Base-by-base conservation (phyloP, 2,329 filamentous ascomycete species). In the Aspergillus aculeatinus region DNA sequence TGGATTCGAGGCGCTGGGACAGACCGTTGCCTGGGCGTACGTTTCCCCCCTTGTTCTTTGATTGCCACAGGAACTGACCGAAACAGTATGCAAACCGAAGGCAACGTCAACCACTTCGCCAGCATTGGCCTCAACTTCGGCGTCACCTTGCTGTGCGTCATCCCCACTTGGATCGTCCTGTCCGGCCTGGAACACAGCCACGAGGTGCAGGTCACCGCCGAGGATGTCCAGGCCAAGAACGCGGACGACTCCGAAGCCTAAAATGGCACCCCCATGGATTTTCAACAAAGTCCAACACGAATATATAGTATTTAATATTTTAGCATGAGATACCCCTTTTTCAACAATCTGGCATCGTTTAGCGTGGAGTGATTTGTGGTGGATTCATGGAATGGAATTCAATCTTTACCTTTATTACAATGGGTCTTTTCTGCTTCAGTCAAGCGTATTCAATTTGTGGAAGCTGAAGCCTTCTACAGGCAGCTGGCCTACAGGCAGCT, bases 41-140 rank as follows among this genome's bases (percentile, higher is more conserved):
- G 55, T 57, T 12, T 12, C 1, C 23, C 21, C 19, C 19, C 29
- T 23, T 5, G 2, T 48, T 2, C 14, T 55, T 16, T 6, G 4
- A 23, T 19, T 9, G 27, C 23, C 5, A 29, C 27, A 29, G 27
- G 3, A 29, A 11, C 31, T 57, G 21, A 29, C 33, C n/a, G 0
- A 7, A 14, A 9, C 19, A 57, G 55, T 4, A 61, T 61, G 59
- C 59, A 61, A 58, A 55, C 55, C 21, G 59, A 61, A 39, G 59
- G 59, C 21, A 61, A 61, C n/a, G 59, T 56, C 12, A 61, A 61
- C 51, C 59, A 61, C 39, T 61, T 61, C 19, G 59, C 58, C 12
- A 61, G 59, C 27, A 61, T 61, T 16, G 59, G 59, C 2, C 47
- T 61, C 29, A 61, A 61, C 14, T 31, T 61, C 27, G 59, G 59